Evolutionary conservation across 1,284 basidiomycete genomes (phyloP), one percentile per base, ranked within the genome.

Genomic region (Apiotrichum siamense): DNA sequence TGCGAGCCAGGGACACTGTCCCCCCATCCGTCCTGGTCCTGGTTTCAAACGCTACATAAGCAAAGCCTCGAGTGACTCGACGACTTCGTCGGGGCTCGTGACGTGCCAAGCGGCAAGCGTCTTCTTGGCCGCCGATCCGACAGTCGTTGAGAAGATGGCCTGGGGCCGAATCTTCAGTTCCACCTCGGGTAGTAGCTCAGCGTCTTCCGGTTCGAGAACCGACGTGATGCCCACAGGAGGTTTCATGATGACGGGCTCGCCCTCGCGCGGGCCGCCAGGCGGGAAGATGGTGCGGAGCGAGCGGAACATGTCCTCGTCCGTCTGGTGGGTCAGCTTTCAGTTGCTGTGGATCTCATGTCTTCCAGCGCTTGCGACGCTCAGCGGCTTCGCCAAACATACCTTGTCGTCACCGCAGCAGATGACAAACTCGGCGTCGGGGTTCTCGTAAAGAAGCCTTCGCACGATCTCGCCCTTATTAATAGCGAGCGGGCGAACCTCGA

Each of bases 401-500:
- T 97, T 97, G 78, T 97, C 94, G 69, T 97, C 94, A 46, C 94
- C 94, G 0, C 90, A 93, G 71, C 94, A 97, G 76, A 97, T 93
- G 66, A 97, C 81, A 70, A 97, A 94, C 71, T 96, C 88, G 42
- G 88, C 85, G 59, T 96, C 90, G 2, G 91, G 86, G 77, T 97
- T 86, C 68, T 85, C 78, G 79, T 93, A 97, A 54, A 97, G 70
- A 51, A 97, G 84, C 41, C 92, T 79, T 77, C 92, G 91, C 62
- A 97, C 92, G 65, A 97, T 97, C 77, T 97, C 94, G 52, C 94
- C 94, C 81, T 98, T 97, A 80, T 97, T 97, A 63, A 97, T 83
- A 1, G 91, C 92, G 49, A 88, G 80, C 32, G 93, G 94, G 52
- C 94, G 84, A 23, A 97, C 93, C 76, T 98, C 94, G 47, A 98